phyloP scores from a whole-genome alignment of 768 basidiomycete genomes.

The Pleurotus sapidus region DNA sequence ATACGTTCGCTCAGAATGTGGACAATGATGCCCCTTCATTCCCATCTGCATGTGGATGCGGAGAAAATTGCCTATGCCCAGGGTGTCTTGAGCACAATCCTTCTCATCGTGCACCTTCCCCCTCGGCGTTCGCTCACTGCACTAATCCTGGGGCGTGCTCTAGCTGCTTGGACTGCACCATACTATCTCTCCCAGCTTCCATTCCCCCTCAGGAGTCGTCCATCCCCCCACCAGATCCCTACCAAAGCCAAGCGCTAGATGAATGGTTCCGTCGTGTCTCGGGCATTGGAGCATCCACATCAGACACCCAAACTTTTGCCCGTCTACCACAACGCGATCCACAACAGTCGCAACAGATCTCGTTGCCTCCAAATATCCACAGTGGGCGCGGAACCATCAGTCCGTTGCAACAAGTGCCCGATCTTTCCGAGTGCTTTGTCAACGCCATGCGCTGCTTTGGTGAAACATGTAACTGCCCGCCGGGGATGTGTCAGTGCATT shows the following conservation, averaged over 20 bases:
- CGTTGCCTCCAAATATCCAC: background rate
- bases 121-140: conserved; percentile 35
- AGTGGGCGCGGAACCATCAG: background rate
- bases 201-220: conserved; percentile 35
- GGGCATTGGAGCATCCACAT: conserved; percentile 21
- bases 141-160: conserved; percentile 32
- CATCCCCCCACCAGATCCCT: conserved; percentile 39
- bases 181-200: conserved; percentile 45
- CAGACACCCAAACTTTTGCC: background rate
- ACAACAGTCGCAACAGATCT: background rate
- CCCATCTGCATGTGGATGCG: conserved; percentile 59
- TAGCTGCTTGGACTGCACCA: conserved; percentile 63
- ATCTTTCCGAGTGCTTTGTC: conserved; percentile 6
- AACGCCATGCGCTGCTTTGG: conserved; percentile 5
- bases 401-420: background rate
- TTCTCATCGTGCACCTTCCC: conserved; percentile 22
- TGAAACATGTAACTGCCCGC: conserved; percentile 5
- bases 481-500: conserved; percentile 6
- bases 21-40: conserved; percentile 19
- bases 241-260: conserved; percentile 47
- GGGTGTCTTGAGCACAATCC: conserved; percentile 59
- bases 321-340: background rate
- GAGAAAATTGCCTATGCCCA: conserved; percentile 59
- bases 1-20: background rate
- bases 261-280: conserved; percentile 63